Percentiles rank a stretch among this genome's conserved stretches.
Conservation (phyloP, 495 filamentous ascomycete genomes). For the Annulohypoxylon bovei region DNA sequence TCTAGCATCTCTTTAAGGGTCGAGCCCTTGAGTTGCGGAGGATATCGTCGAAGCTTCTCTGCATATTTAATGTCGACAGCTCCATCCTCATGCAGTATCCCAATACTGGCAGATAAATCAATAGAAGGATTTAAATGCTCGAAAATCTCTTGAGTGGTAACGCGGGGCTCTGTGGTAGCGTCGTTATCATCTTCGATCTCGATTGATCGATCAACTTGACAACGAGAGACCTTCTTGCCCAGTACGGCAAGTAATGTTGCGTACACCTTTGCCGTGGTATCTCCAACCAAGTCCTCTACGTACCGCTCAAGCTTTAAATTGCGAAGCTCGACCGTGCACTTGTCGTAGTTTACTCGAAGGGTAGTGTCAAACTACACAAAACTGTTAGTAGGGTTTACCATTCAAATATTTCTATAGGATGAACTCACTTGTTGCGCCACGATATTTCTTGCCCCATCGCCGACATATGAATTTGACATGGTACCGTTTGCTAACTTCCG, state of each 20-base stretch:
- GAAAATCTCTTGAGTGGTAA: slow-evolving; percentile 61
- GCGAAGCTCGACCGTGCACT: slow-evolving; percentile 81
- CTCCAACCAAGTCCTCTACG: slow-evolving; percentile 67
- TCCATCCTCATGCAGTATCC: slow-evolving; percentile 51
- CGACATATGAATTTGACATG: slow-evolving; percentile 41
- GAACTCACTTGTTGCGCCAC: slow-evolving; percentile 48
- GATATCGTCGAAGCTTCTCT: slow-evolving; percentile 51
- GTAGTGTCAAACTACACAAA: slow-evolving; percentile 62
- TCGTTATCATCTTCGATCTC: slow-evolving; percentile 66
- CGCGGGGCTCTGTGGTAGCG: slow-evolving; percentile 45
- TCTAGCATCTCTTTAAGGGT: slow-evolving; percentile 40
- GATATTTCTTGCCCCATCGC: slow-evolving; percentile 51
- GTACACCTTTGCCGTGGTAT: slow-evolving; percentile 78
- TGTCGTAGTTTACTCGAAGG: slow-evolving; percentile 86
- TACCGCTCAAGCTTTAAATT: slow-evolving; percentile 75
- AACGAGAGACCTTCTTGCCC: slow-evolving; percentile 73
- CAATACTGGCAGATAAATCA: slow-evolving; percentile 54
- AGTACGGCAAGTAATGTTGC: slow-evolving; percentile 72
- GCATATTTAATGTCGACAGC: slow-evolving; percentile 53
- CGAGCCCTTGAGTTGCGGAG: slow-evolving; percentile 44
- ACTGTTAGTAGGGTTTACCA: slow-evolving; percentile 39
- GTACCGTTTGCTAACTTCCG: slow-evolving; percentile 56
- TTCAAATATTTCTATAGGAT: background rate
- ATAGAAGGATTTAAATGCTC: slow-evolving; percentile 56
- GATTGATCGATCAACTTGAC: slow-evolving; percentile 63